phyloP scores from a whole-genome alignment of 2,329 filamentous ascomycete species.

The Trichoderma oligosporum region DNA sequence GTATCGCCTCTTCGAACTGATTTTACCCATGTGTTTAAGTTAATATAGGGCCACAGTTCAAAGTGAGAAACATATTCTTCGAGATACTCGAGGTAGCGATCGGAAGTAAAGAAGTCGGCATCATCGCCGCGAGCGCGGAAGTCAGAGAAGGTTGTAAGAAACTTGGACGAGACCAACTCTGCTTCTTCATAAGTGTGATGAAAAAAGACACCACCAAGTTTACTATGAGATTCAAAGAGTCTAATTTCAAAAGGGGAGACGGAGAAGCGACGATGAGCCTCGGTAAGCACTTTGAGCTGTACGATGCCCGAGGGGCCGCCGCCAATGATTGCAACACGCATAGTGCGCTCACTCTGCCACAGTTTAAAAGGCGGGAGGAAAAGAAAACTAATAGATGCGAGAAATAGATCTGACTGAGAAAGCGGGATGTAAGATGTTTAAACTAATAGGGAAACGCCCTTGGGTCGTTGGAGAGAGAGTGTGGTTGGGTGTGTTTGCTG shows the following conservation, averaged over 20 bases:
- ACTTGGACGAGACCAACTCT: conserved; percentile 42
- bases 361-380: background rate
- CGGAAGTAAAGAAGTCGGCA: conserved; percentile 40
- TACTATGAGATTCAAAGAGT: conserved; percentile 42
- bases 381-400: too few relatives aligned
- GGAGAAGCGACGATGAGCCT: conserved; percentile 33
- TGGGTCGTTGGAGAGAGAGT: too few relatives aligned
- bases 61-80: conserved; percentile 38
- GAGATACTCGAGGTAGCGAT: conserved; percentile 40
- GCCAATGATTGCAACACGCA: conserved; percentile 40
- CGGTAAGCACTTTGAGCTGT: conserved; percentile 38
- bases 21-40: conserved; percentile 31
- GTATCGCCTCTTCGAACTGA: conserved; percentile 25
- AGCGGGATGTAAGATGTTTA: background rate
- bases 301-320: conserved; percentile 39
- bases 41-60: conserved; percentile 36
- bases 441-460: background rate
- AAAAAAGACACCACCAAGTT: conserved; percentile 42
- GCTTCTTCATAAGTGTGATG: conserved; percentile 42
- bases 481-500: background rate
- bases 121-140: conserved; percentile 37
- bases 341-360: background rate
- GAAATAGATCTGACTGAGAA: background rate
- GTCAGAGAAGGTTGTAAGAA: conserved; percentile 45
- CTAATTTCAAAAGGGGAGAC: conserved; percentile 37